A percentile compares a stretch with the other conserved stretches of the same genome.
phyloP scores from a whole-genome alignment of 345 rosid species.

The Eucalyptus erythrocorys region DNA sequence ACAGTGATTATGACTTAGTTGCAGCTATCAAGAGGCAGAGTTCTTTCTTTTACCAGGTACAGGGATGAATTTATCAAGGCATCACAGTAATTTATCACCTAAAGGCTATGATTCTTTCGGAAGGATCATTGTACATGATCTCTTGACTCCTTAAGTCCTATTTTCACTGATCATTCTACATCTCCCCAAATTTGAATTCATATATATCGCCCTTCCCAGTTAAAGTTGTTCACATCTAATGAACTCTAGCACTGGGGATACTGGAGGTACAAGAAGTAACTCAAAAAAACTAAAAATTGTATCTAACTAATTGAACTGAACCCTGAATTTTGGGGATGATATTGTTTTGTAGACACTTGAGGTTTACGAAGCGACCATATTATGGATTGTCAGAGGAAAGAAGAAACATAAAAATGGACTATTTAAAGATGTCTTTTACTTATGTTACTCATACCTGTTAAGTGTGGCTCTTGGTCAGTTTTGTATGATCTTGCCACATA shows the following conservation, averaged over 20 bases:
- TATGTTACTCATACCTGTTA: not conserved
- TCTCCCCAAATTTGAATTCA: not conserved
- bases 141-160: not conserved
- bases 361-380: not conserved
- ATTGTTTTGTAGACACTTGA: not conserved
- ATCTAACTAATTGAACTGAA: not conserved
- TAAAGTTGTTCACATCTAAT: not conserved
- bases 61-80: not conserved
- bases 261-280: not conserved
- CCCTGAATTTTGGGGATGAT: not conserved
- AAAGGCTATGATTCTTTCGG: not conserved
- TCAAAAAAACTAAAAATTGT: not conserved
- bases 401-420: not conserved
- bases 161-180: not conserved
- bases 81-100: not conserved
- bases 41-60: constrained; percentile 81
- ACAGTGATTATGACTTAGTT: constrained; percentile 60
- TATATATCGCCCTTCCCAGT: not conserved
- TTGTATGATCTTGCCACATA: not conserved
- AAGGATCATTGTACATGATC: not conserved
- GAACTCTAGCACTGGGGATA: not conserved
- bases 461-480: not conserved
- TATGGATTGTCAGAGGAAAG: not conserved
- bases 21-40: constrained; percentile 79
- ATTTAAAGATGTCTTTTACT: not conserved